Evolutionary conservation across 257 asterid genomes (phyloP).

Genomic region (Phtheirospermum japonicum): DNA sequence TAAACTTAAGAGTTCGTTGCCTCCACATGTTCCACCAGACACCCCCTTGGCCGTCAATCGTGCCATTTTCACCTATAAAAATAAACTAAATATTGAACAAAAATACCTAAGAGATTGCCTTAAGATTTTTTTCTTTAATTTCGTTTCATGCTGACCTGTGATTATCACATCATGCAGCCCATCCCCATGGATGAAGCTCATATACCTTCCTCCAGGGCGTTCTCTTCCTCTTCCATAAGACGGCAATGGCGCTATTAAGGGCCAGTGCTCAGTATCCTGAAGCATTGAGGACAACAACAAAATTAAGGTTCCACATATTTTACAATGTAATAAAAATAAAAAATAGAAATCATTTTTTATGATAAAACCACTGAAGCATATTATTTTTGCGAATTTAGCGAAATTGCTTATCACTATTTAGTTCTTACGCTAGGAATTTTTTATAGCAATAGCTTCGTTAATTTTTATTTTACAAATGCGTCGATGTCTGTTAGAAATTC

Average conservation of each 20-base stretch:
- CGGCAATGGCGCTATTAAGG: constrained; percentile 79
- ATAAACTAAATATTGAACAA: not conserved
- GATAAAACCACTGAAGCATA: not conserved
- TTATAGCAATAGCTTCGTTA: too few species aligned
- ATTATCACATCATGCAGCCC: constrained; percentile 87
- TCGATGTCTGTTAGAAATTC: too few species aligned
- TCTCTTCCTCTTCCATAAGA: constrained; percentile 98
- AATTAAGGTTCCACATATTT: not conserved
- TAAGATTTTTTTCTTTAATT: too few species aligned
- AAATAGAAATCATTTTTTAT: too few species aligned
- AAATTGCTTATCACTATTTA: not conserved
- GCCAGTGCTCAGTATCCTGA: constrained; percentile 68
- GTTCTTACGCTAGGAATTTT: constrained; percentile 1
- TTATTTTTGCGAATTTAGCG: not conserved
- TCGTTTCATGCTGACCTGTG: too few species aligned
- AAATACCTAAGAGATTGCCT: constrained; percentile 24
- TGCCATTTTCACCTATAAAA: constrained; percentile 83
- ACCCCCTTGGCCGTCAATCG: constrained; percentile 93
- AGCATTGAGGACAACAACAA: constrained; percentile 27
- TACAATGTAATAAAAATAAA: too few species aligned
- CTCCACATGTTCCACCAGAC: constrained; percentile 99
- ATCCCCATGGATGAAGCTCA: constrained; percentile 87
- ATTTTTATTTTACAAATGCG: too few species aligned
- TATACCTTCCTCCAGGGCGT: constrained; percentile 86
- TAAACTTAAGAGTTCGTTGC: constrained; percentile 64